Base-by-base conservation (phyloP, 306 rosid species). In the Calophaca sinica region DNA sequence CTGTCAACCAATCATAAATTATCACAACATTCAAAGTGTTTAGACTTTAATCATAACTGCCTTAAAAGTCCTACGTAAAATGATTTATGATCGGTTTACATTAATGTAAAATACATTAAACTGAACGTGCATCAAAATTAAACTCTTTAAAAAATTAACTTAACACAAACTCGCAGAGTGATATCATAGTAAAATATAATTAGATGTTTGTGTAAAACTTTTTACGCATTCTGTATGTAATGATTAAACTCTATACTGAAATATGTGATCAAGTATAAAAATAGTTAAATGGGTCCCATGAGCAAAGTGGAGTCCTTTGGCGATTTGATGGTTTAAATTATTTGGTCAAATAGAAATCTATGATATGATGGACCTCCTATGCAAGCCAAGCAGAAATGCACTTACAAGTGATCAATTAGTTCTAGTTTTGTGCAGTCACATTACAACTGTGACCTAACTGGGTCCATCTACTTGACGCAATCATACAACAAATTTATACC, bases 361-460 rank as follows among this genome's bases (percentile, higher is more conserved):
- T 61, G 44, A 69, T 38, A 63, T 20, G 1, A 20, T 20, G 26
- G 26, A 61, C 3, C 39, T 35, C 49, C 6, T 68, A 69, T 69
- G 77, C 76, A 70, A 70, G 65, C 65, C 54, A 44, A 64, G 68
- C 60, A 31, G 63, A 64, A 79, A 9, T 55, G 74, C 74, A 71
- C 78, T 79, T 51, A 31, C 33, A 72, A 79, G 78, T 71, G 63
- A 78, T 62, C 8, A 50, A 12, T 38, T 70, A 54, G 53, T 65
- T 49, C 62, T 11, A 36, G 80, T 32, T 85, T 79, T 81, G 84
- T 82, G 76, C n/a, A 31, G 20, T 71, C 78, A 81, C 74, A 38
- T 74, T 59, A 32, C 36, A 49, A 39, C 80, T 49, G 78, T 85
- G 86, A 82, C 79, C 85, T 14, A 72, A 66, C 13, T 79, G 78